Evolutionary conservation across 345 rosid genomes (phyloP), one percentile per base, ranked within the genome.

Genomic region (Salix arbutifolia): DNA sequence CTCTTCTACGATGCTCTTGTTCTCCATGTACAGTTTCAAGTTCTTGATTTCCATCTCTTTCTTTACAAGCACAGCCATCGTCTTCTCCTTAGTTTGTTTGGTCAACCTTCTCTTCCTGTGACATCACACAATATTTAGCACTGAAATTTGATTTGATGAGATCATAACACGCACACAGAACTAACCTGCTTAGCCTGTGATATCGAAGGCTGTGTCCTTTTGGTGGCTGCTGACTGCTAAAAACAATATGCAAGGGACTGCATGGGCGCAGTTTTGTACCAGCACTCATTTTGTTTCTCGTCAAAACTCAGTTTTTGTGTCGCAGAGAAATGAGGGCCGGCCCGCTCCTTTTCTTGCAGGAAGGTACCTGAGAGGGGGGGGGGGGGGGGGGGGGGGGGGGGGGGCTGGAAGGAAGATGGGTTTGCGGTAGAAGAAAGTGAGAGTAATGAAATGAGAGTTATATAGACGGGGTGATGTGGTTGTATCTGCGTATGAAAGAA

Each of bases 11-110:
- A 95, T 89, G 79, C 83, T 85, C 70, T 83, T 87, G 77, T 95
- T 95, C 91, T 89, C 79, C 84, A 85, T 69, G 79, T 87, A 87
- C 40, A 95, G 90, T 80, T 72, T 89, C 84, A 89, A 18, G 83
- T 92, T 94, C 72, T 80, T 82, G 71, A 87, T 83, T 76, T 86
- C 87, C 86, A 90, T 85, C 71, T 80, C 79, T 16, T 78, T 86
- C 68, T 80, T 78, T 19, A 50, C 50, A 3, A 46, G 52, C 4
- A 23, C 28, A 12, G 16, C 72, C 62, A 10, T 25, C 69, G n/a
- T 78, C 79, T 64, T 79, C 76, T 76, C 77, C 75, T 74, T 71
- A 46, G 37, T 71, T 58, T 83, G 78, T 72, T 75, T 79, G 50
- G 74, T 38, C 37, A 40, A 42, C 69, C 65, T 50, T 37, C 84